Conservation (phyloP, 2,329 filamentous ascomycete species). For the Paecilomyces dactylethromorphus region DNA sequence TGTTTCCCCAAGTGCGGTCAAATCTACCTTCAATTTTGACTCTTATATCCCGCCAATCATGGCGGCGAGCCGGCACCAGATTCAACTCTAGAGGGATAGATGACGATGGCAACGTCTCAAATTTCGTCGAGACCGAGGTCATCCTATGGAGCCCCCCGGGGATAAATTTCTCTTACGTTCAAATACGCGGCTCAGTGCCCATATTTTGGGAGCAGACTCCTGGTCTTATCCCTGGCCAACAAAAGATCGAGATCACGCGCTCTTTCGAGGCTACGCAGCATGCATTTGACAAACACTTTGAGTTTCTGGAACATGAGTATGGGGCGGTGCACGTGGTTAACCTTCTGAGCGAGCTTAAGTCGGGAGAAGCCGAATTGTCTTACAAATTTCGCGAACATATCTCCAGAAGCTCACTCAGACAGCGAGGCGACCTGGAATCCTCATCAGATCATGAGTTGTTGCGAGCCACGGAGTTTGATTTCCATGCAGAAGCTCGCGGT, state of each 20-base stretch:
- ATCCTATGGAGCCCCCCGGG: constrained; percentile 75
- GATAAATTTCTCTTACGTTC: constrained; percentile 85
- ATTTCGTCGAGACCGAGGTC: constrained; percentile 97
- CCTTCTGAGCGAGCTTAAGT: constrained; percentile 82
- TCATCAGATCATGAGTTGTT: constrained; percentile 66
- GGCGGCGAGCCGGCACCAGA: constrained; percentile 80
- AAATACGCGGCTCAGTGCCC: constrained; percentile 86
- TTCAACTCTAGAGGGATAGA: constrained; percentile 98
- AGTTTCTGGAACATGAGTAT: constrained; percentile 76
- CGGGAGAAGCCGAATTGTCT: constrained; percentile 77
- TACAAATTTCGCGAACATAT: constrained; percentile 74
- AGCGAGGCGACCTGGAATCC: constrained; percentile 43
- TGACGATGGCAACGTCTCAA: constrained; percentile 93
- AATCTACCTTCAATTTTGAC: constrained; percentile 79
- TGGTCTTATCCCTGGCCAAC: constrained; percentile 81
- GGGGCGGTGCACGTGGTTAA: constrained; percentile 91
- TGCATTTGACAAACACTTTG: constrained; percentile 92
- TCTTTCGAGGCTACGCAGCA: constrained; percentile 87
- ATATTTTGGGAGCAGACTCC: constrained; percentile 95
- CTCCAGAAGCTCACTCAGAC: constrained; percentile 64
- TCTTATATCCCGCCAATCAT: constrained; percentile 86
- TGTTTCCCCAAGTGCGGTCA: constrained; percentile 57
- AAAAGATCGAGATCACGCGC: constrained; percentile 87
- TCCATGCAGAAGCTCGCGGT: constrained; percentile 87
- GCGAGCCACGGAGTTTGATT: constrained; percentile 83